Evolutionary conservation across 495 filamentous ascomycete genomes (phyloP), one percentile per base, ranked within the genome.

Genomic region (Penicillium ochrochloron): DNA sequence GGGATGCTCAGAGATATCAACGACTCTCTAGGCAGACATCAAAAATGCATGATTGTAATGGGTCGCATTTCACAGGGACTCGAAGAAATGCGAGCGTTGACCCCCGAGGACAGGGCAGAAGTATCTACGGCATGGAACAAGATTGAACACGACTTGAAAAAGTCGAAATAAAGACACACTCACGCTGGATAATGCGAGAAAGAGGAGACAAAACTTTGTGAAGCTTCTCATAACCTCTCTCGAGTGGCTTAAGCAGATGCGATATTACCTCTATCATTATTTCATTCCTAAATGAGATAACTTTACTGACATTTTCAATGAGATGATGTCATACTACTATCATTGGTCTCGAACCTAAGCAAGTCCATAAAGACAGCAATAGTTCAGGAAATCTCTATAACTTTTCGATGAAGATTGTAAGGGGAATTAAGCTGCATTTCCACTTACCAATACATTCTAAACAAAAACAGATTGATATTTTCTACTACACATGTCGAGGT

Each of bases 1-100:
- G 92, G 92, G 2, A 78, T 94, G 3, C 89, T 92, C 74, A 88
- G 89, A 51, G 88, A 92, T 66, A 79, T 93, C 23, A 84, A 88
- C 35, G 89, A 85, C 33, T 68, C 83, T 31, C 84, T 91, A 23
- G 62, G 62, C 25, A 58, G 17, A 46, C 55, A 41, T 52, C 19
- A 48, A 48, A 48, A 48, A 48, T 48, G 44, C 44, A 48, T 48
- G 44, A 25, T 48, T 48, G 44, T 48, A 48, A 58, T 59, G 56
- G 55, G 62, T 84, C 83, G 92, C 5, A 89, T 90, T 31, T 75
- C 85, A 14, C 90, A 94, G 72, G 92, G 92, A 4, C 82, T 87
- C 51, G 83, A 88, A 53, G 90, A 94, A 25, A 72, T 76, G 71
- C 64, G 66, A 53, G 55, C 21, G 34, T 58, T 53, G 8, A 53